Evolutionary conservation across 257 asterid genomes (phyloP), one percentile per base, ranked within the genome.

Genomic region (Verbena officinalis): DNA sequence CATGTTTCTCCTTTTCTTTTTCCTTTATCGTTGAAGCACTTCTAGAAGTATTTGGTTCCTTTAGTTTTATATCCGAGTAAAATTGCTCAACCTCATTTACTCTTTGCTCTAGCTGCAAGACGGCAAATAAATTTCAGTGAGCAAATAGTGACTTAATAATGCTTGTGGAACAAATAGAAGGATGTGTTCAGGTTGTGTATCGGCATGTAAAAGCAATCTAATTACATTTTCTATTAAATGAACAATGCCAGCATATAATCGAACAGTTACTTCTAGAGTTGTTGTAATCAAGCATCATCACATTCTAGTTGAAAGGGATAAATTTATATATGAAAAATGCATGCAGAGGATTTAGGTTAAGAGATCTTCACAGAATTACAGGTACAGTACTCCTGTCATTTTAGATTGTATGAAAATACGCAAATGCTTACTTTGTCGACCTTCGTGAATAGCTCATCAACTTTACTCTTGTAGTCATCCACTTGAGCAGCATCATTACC

Each of bases 101-200:
- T 77, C 90, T 80, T 70, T 87, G 78, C 77, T 87, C 96, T 55
- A 93, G 88, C 97, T 89, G 84, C 73, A 69, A 79, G 22, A 33
- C 50, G 57, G 19, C 61, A 5, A 31, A 54, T 19, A 75, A 49
- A 54, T 55, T 45, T 63, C 16, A 67, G 71, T 24, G 61, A 48
- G 17, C 23, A 49, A 55, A 39, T 9, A 19, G 68, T 56, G 65
- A 20, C 64, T 42, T 1, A 51, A 46, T 21, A 38, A 23, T 43
- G 59, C 33, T n/a, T 31, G 16, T 13, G 52, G 38, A 59, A 45
- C 52, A 67, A 50, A 49, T 12, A 53, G 8, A 34, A 43, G 12
- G 27, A 20, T 30, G 42, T 39, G 49, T 23, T 38, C 58, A 62
- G 62, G 72, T 20, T 43, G 39, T 34, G 43, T 33, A 33, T 40